Evolutionary conservation across 805 yeast species (phyloP), one percentile per base, ranked within the genome.

Genomic region (Nakazawaea molendinolei): DNA sequence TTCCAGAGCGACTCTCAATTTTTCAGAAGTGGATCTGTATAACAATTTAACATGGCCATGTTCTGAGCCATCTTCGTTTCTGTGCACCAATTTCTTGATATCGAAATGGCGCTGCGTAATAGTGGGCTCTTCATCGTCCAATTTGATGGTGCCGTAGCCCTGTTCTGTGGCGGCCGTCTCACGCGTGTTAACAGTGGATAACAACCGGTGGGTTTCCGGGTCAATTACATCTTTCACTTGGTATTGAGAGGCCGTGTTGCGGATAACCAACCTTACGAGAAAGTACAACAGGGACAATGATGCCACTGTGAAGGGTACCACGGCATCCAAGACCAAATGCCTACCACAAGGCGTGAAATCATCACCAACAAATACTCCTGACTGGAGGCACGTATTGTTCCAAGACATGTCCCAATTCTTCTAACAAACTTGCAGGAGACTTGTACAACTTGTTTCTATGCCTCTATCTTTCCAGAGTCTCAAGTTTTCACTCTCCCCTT

Each of bases 31-130:
- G 19, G 65, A 60, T 52, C 84, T 73, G 36, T 56, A 63, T 2
- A 78, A 64, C 15, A 66, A 50, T 41, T 63, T 57, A n/a, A 63
- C 50, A 6, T 56, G 52, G 3, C 86, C 86, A 42, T 76, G 77
- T 7, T 79, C 74, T 8, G 70, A 66, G 5, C 86, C 87, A 53
- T 78, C 79, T 8, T 67, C 65, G 40, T 71, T 70, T 2, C 69
- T 58, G 13, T 76, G 71, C 10, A 69, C 60, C 24, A 82, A 52
- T 15, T 70, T 67, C 14, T 71, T 63, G 22, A 82, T 65, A 45
- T 83, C 83, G 45, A 82, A 83, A 53, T 82, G 92, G 30, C 70
- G 71, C 22, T 72, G 72, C 28, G 75, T 68, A 26, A 74, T 45
- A 15, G 60, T 22, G 24, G 34, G 34, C 16, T 33, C 31, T 7